Conservation (phyloP, 495 filamentous ascomycete species). For the Daldinia bambusicola region DNA sequence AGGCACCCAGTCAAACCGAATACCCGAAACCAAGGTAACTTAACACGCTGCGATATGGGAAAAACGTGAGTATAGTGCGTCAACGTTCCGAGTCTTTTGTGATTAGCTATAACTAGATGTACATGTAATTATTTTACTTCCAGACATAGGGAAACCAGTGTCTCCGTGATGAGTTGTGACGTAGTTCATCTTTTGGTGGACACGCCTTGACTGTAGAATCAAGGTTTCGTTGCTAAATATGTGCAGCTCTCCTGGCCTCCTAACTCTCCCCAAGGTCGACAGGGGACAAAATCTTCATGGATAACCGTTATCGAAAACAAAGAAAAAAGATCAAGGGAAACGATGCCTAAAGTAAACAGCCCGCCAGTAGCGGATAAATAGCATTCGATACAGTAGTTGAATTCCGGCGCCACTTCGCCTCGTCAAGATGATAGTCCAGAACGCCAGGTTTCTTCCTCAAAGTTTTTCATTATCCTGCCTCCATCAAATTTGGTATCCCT, state of each 20-base stretch:
- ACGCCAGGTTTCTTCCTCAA: slow-evolving; percentile 41
- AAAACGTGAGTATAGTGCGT: neutral
- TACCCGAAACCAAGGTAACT: too few relatives aligned
- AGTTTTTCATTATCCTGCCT: slow-evolving; percentile 40
- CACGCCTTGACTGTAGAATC: slow-evolving; percentile 20
- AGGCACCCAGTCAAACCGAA: too few relatives aligned
- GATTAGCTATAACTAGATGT: neutral
- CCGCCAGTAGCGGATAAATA: slow-evolving; percentile 29
- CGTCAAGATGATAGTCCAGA: slow-evolving; percentile 36
- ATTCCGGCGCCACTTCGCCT: slow-evolving; percentile 26
- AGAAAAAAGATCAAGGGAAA: slow-evolving; percentile 11
- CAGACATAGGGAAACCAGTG: slow-evolving; percentile 11
- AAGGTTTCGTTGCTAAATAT: slow-evolving; percentile 29
- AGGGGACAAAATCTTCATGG: slow-evolving; percentile 21
- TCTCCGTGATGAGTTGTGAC: slow-evolving; percentile 10
- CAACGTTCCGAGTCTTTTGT: neutral
- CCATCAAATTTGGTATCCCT: slow-evolving; percentile 34
- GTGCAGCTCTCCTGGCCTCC: slow-evolving; percentile 24
- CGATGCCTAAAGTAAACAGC: slow-evolving; percentile 11
- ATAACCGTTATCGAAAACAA: slow-evolving; percentile 18
- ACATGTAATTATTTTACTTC: neutral
- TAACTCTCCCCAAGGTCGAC: slow-evolving; percentile 5
- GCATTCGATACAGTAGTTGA: slow-evolving; percentile 23
- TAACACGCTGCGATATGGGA: neutral
- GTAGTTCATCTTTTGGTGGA: slow-evolving; percentile 13